phyloP scores from a whole-genome alignment of 257 asterid species.

The Primulina tabacum region DNA sequence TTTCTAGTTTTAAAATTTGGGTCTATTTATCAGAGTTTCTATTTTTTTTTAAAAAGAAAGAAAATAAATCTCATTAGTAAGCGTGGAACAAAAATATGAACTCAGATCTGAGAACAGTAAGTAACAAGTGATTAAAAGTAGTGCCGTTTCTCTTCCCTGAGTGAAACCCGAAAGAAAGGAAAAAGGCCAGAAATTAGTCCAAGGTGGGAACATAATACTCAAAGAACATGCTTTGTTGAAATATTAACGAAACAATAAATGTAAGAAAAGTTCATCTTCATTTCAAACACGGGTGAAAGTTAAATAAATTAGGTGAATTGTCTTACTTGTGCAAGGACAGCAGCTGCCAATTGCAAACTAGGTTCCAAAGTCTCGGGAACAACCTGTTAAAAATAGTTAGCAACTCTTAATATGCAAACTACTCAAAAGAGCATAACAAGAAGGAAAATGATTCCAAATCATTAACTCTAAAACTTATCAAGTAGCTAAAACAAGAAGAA shows the following conservation, averaged over 20 bases:
- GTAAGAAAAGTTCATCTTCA: background rate
- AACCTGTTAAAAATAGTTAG: conserved; percentile 49
- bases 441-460: background rate
- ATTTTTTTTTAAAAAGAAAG: no score
- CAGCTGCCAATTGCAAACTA: conserved; percentile 97
- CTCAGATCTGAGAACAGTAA: background rate
- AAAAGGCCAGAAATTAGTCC: background rate
- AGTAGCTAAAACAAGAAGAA: conserved; percentile 3
- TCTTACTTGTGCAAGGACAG: conserved; percentile 91
- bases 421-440: background rate
- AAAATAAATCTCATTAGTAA: background rate
- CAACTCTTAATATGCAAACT: background rate
- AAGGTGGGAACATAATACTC: background rate
- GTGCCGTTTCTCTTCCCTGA: background rate
- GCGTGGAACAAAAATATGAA: conserved; percentile 7
- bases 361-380: conserved; percentile 99
- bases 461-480: background rate
- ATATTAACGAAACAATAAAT: background rate
- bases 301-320: background rate
- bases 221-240: background rate
- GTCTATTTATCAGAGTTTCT: background rate
- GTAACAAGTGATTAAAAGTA: background rate
- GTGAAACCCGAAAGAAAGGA: background rate
- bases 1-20: conserved; percentile 1
- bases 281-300: conserved; percentile 4